A percentile compares a stretch with the other conserved stretches of the same genome.
Conservation (phyloP, 768 basidiomycete species). For the Tricholomella constricta region DNA sequence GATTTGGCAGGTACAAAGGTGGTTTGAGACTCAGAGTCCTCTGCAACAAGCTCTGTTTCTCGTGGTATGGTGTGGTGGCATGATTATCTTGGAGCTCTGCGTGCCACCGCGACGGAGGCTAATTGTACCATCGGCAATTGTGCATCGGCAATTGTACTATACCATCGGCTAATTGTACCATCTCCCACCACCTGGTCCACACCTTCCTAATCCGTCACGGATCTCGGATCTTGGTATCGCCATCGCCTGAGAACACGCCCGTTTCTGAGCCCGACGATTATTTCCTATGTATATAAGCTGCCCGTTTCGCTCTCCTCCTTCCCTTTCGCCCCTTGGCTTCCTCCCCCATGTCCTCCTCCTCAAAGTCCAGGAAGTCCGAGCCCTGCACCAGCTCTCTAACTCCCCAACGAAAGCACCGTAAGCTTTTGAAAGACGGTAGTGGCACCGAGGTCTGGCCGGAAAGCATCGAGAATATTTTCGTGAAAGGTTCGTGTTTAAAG, state of each 20-base stretch:
- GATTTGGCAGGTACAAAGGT: constrained; percentile 35
- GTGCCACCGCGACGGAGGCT: constrained; percentile 1
- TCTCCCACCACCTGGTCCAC: constrained; percentile 51
- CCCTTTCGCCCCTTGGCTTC: constrained; percentile 13
- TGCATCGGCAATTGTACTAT: too few species aligned
- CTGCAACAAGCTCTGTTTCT: not conserved
- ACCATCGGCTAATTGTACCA: constrained; percentile 23
- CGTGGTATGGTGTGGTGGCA: not conserved
- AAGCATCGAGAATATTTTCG: constrained; percentile 73
- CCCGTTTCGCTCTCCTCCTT: constrained; percentile 21
- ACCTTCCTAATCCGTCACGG: constrained; percentile 47
- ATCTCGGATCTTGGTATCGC: constrained; percentile 42
- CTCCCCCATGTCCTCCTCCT: constrained; percentile 24
- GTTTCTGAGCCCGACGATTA: constrained; percentile 22
- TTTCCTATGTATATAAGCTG: constrained; percentile 35
- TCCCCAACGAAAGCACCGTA: constrained; percentile 80
- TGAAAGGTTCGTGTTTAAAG: constrained; percentile 55
- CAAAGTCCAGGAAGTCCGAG: constrained; percentile 35
- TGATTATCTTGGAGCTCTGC: not conserved
- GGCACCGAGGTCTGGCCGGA: constrained; percentile 87
- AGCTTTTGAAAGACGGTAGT: constrained; percentile 77
- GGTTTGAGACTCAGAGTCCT: not conserved
- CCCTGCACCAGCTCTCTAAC: constrained; percentile 45
- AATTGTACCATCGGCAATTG: constrained; percentile 34
- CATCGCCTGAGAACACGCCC: constrained; percentile 25